Evolutionary conservation across 306 rosid species (phyloP).

Genomic region (Vicia faba): DNA sequence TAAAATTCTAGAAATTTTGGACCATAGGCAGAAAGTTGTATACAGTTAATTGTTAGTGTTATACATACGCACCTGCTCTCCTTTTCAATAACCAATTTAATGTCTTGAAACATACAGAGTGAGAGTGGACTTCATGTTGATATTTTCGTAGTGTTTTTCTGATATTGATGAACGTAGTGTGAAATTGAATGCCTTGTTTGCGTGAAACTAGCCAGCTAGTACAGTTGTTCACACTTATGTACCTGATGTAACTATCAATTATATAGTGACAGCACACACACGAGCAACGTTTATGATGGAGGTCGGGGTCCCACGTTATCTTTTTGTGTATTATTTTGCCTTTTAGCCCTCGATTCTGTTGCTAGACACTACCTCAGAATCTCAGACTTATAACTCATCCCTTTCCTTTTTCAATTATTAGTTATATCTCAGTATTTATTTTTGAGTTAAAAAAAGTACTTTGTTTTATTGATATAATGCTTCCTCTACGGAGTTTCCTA

Average conservation of each 20-base stretch:
- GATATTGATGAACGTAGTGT: neutral
- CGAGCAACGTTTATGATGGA: slow-evolving; percentile 31
- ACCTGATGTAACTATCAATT: neutral
- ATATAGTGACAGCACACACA: slow-evolving; percentile 36
- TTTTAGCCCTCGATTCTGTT: slow-evolving; percentile 23
- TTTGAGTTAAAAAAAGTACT: neutral
- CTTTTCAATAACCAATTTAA: neutral
- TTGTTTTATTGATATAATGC: neutral
- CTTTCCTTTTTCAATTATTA: neutral
- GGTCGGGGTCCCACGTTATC: slow-evolving; percentile 31
- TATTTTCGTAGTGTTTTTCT: neutral
- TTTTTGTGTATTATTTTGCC: slow-evolving; percentile 19
- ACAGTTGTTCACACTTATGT: neutral
- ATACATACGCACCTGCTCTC: neutral
- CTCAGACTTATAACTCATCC: neutral
- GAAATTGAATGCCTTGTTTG: neutral
- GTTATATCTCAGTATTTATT: neutral
- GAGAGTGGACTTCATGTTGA: neutral
- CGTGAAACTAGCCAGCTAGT: neutral
- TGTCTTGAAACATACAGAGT: neutral
- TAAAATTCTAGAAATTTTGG: neutral
- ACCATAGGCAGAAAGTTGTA: neutral
- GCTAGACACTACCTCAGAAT: slow-evolving; percentile 19
- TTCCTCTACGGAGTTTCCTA: neutral
- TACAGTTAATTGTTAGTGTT: neutral